Conservation (phyloP, 192 early-diverging fungal species). For the Coemansia sp. region DNA sequence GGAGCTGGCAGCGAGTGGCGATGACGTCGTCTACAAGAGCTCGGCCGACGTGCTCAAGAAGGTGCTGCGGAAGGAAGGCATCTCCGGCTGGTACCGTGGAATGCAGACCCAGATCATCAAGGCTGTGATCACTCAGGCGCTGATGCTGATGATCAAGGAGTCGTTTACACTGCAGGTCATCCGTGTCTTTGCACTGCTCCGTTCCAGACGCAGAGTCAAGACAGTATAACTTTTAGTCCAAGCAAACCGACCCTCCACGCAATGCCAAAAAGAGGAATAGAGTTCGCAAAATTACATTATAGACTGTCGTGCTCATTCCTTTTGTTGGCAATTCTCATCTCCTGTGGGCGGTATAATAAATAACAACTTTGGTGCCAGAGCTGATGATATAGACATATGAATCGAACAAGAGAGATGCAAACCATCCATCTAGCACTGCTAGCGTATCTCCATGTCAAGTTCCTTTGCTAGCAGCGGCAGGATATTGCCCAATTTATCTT, state of each 20-base stretch:
- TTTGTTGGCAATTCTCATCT: too few species aligned
- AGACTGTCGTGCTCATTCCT: neutral
- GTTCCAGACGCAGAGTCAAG: constrained; percentile 5
- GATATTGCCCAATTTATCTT: neutral
- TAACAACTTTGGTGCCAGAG: too few species aligned
- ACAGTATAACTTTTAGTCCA: neutral
- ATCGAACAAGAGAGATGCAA: neutral
- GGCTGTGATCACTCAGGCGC: constrained; percentile 99
- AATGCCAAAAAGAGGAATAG: neutral
- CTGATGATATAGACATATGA: too few species aligned
- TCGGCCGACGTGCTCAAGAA: constrained; percentile 83
- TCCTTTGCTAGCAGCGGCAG: neutral
- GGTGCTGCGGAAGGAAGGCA: constrained; percentile 75
- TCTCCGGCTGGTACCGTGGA: constrained; percentile 90
- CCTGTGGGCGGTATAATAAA: too few species aligned
- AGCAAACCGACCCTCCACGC: neutral
- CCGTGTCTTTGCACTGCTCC: constrained; percentile 34
- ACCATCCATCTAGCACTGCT: neutral
- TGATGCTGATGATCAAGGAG: constrained; percentile 96
- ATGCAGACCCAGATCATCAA: constrained; percentile 97
- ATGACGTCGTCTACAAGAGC: constrained; percentile 70
- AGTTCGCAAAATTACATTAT: neutral
- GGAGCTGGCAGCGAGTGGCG: constrained; percentile 54
- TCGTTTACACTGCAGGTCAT: constrained; percentile 64
- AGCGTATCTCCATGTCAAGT: neutral